Evolutionary conservation across 78 protist genomes (phyloP), one percentile per base, ranked within the genome.

Genomic region (Dictyostelium brefeldianum): DNA sequence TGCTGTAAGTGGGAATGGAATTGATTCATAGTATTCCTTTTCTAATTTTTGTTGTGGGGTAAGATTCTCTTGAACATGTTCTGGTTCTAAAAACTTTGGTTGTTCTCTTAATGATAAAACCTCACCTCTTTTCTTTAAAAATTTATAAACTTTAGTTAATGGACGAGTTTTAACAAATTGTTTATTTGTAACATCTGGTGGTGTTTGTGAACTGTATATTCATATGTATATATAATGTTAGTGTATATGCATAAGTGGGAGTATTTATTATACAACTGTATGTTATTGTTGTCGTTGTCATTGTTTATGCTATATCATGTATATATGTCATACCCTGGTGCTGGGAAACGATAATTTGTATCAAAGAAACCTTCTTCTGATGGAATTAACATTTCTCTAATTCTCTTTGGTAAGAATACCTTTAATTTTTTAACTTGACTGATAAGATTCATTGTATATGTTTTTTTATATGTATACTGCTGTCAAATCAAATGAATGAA

Each of bases 121-220:
- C n/a, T 87, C 93, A 54, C 93, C 93, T 87, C 93, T 87, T 79
- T 87, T 87, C 25, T 87, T 87, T 56, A 87, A 77, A 29, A 57
- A 87, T 64, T 77, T 87, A 14, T 87, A 87, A 51, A 87, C 57
- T 80, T 73, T 87, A 10, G 85, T 65, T 43, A 87, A 71, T 64
- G 93, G 84, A 75, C 93, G 81, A 15, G 93, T 77, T 71, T 87
- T 87, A 17, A 77, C 73, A 17, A 43, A 62, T 22, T 62, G 54
- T 51, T 87, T 87, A 36, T 77, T 54, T 18, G 84, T 77, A 27
- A 87, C 78, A 15, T 87, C 93, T 59, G 93, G 93, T 87, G 93
- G 93, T 27, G 93, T 59, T 77, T 87, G 93, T 77, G 93, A 87
- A 36, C 80, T 47, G n/a, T n/a, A 50, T 59, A 41, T 29, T 18